Evolutionary conservation across 2,329 filamentous ascomycete genomes (phyloP), one percentile per base, ranked within the genome.

Genomic region (Fusarium sp.): DNA sequence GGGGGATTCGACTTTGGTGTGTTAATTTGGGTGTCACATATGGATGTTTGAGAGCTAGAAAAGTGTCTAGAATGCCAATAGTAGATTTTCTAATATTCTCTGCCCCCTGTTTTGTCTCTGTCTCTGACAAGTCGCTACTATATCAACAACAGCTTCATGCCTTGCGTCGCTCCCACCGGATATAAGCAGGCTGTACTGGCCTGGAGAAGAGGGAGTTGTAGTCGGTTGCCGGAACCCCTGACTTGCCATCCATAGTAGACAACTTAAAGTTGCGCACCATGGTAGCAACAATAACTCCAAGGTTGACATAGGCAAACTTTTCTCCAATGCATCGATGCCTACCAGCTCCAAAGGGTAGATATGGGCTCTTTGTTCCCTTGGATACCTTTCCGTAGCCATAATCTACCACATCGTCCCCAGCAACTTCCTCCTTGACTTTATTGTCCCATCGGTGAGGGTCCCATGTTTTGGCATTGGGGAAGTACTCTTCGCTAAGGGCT

Each of bases 241-340:
- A 84, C 69, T 83, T 86, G 0, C 88, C 90, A 63, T 90, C 87
- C 6, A 88, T 73, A 52, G 91, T 92, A 57, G 80, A 83, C 52
- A 94, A 85, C 79, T 87, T 89, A 78, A 94, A 88, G 57, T 90
- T 84, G 12, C 91, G 84, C 11, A 94, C 87, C 69, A 94, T 81
- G 0, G 87, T 90, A 0, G 88, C 87, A 27, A 94, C 82, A 69
- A 94, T 93, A 10, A 90, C 90, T 17, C 87, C 87, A 47, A 94
- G 80, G 78, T 94, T 92, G 52, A 93, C 82, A 76, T 94, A 94
- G 0, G 92, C 92, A 80, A 94, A 94, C 79, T 93, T 92, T 84
- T 94, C 93, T 20, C 93, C 93, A 68, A 95, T 93, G 76, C 93
- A 94, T 22, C 93, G 86, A 80, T 95, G 92, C 52, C 93, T 85